phyloP scores from a whole-genome alignment of 768 basidiomycete genomes.

The Leccinellum luteum region DNA sequence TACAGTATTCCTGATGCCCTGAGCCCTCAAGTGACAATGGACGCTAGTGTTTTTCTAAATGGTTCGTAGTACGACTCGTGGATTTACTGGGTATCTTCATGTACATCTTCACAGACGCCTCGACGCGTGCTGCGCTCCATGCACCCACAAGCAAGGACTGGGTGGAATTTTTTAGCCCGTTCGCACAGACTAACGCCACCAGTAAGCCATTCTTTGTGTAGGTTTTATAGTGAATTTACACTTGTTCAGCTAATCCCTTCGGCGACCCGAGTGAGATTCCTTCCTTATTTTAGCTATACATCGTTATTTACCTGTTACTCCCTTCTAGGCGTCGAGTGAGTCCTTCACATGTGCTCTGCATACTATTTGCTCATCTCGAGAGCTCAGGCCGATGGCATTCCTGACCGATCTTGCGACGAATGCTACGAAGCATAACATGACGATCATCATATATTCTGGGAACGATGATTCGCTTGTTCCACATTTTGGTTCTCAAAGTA shows the following conservation, averaged over 20 bases:
- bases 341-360: no score
- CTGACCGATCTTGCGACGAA: no score
- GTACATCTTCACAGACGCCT: slow-evolving; percentile 38
- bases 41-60: slow-evolving; percentile 58
- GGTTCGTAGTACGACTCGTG: slow-evolving; percentile 46
- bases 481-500: no score
- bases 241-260: slow-evolving; percentile 3
- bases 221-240: background rate
- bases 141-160: slow-evolving; percentile 62
- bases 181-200: slow-evolving; percentile 5
- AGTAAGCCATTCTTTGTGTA: slow-evolving; percentile 11
- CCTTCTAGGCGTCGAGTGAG: slow-evolving; percentile 35
- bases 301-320: background rate
- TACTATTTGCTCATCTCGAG: no score
- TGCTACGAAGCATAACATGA: no score
- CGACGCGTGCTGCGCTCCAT: slow-evolving; percentile 57
- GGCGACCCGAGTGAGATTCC: slow-evolving; percentile 33
- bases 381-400: no score
- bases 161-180: slow-evolving; percentile 22
- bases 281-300: background rate
- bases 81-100: slow-evolving; percentile 35
- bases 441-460: no score
- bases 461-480: no score
- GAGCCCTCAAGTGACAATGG: slow-evolving; percentile 44
- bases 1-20: slow-evolving; percentile 46